Conservation (phyloP, 441 rosid species). For the Croton laevigatus region DNA sequence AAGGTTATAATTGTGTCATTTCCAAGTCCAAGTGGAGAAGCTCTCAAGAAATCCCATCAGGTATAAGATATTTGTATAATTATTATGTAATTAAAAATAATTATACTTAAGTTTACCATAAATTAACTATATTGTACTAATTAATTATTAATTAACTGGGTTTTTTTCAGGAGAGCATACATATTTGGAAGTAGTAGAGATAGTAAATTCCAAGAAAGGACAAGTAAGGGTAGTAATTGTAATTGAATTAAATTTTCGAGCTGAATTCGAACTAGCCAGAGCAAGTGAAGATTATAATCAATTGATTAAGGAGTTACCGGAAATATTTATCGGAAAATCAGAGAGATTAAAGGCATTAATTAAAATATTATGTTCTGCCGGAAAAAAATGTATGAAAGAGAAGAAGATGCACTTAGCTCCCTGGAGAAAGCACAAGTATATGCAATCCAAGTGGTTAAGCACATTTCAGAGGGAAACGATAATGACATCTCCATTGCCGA, state of each 20-base stretch:
- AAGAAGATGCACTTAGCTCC: conserved; percentile 84
- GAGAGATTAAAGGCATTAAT: conserved; percentile 63
- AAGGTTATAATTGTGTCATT: conserved; percentile 53
- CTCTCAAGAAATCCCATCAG: conserved; percentile 66
- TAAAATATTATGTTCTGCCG: conserved; percentile 66
- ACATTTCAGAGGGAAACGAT: conserved; percentile 33
- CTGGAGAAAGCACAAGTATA: conserved; percentile 86
- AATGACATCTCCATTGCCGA: conserved; percentile 24
- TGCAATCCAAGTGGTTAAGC: conserved; percentile 88
- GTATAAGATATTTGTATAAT: conserved; percentile 19
- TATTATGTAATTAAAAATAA: background rate
- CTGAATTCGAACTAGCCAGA: conserved; percentile 78
- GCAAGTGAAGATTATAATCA: conserved; percentile 59
- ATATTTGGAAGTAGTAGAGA: conserved; percentile 65
- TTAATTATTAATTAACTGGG: background rate
- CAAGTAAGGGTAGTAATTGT: conserved; percentile 64
- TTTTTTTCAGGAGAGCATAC: conserved; percentile 57
- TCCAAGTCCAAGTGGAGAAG: conserved; percentile 85
- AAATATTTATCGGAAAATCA: conserved; percentile 64
- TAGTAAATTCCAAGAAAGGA: conserved; percentile 42
- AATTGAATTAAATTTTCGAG: conserved; percentile 68
- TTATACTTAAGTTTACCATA: background rate
- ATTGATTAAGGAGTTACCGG: conserved; percentile 48
- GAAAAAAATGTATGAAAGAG: conserved; percentile 78
- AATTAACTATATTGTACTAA: too few species aligned